Evolutionary conservation across 352 stramenopile genomes (phyloP), one percentile per base, ranked within the genome.

Genomic region (Globisporangium mamillatum): DNA sequence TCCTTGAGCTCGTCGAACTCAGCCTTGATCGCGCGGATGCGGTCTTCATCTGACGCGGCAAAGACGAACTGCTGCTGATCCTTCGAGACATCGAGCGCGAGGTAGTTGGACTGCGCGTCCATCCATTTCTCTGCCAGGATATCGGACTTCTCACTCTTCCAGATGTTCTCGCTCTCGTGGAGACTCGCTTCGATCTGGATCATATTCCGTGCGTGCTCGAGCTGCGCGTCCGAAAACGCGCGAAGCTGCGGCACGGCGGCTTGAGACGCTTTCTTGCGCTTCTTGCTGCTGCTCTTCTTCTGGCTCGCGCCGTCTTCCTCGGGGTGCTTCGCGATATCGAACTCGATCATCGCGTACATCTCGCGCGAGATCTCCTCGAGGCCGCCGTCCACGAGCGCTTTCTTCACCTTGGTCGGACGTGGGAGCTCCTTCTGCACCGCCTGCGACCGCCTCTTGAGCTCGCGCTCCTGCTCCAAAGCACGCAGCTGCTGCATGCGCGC

Each of bases 101-200:
- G 65, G 38, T 75, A 81, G 57, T 75, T 72, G 0, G 58, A 24
- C 71, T 93, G 86, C 25, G 69, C 53, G 38, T 78, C 54, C 5
- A 66, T 63, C 86, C 86, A 93, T 54, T 67, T 69, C 1, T 67
- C 41, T 18, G 56, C 66, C 8, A 90, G 22, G 18, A 44, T 29
- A 2, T 52, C 52, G 10, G 66, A 3, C 8, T 77, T 60, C 46
- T 63, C 38, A 3, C 57, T 60, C 41, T 79, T 73, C 86, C 86
- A 94, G 12, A 78, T 41, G 54, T 86, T 75, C 10, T 58, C 44
- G 1, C 38, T 22, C 7, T 71, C 66, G 59, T 73, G 62, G 36
- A 94, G 60, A 73, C 80, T 92, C 38, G 83, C 84, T 67, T 95
- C 88, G 56, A 95, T 84, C n/a, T 86, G 69, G 27, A 95, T 75